These are phyloP conservation scores for Zygotorulaspora danielsina DNA, from an alignment of 805 yeast species.

Conservation along the genomic window DNA sequence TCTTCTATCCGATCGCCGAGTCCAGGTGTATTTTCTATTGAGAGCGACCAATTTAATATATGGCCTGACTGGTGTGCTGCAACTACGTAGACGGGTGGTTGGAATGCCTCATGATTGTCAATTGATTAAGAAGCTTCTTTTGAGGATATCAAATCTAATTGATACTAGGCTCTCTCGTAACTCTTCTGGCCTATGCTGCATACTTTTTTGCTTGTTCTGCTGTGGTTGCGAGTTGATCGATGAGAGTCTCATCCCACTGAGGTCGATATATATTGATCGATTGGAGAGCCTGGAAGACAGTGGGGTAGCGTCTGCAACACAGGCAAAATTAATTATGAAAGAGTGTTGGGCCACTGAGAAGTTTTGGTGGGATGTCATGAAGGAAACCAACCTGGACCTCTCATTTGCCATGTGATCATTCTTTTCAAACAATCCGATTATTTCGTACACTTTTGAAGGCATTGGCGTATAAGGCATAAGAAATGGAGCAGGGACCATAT, in stretches of 20 bases:
- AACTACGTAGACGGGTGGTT: constrained; percentile 55
- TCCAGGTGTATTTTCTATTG: constrained; percentile 27
- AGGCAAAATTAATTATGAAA: constrained; percentile 19
- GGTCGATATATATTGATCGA: constrained; percentile 14
- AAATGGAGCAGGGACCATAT: no score
- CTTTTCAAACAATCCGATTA: no score
- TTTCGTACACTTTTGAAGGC: no score
- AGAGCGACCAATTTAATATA: constrained; percentile 51
- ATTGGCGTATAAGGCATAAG: no score
- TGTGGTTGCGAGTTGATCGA: constrained; percentile 26
- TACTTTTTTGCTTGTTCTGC: constrained; percentile 20
- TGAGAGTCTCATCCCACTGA: constrained; percentile 7
- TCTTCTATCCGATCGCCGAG: constrained; percentile 1
- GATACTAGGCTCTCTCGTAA: constrained; percentile 9
- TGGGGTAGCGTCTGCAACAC: constrained; percentile 19
- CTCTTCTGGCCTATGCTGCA: constrained; percentile 16
- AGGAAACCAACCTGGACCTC: constrained; percentile 15
- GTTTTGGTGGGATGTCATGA: constrained; percentile 23
- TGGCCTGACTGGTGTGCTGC: constrained; percentile 50
- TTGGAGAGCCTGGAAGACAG: constrained; percentile 7
- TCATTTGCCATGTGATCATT: constrained; percentile 22
- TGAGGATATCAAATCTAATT: constrained; percentile 10
- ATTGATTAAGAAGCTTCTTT: constrained; percentile 37
- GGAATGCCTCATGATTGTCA: constrained; percentile 44
- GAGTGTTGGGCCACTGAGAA: constrained; percentile 20